Evolutionary conservation across 2,329 filamentous ascomycete species (phyloP), one percentile per base, ranked within the genome.

Genomic region (Emmonsiellopsis sp.): DNA sequence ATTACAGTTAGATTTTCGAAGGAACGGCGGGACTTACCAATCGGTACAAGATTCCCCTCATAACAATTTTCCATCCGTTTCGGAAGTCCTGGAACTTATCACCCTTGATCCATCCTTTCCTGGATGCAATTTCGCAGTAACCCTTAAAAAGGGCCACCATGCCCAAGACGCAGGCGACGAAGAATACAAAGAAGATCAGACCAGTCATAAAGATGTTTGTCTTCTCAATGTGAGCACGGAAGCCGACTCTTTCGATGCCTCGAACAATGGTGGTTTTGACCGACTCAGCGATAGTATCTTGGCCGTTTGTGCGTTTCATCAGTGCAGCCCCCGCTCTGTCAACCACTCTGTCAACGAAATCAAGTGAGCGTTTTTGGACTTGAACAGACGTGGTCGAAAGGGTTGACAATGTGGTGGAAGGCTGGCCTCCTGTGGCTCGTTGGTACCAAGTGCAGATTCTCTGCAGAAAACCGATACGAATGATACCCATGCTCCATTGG

Each of bases 401-500:
- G 30, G 82, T 83, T 58, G 89, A 86, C 45, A 96, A 81, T 35
- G 94, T 78, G 13, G 83, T 87, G 3, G 89, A 84, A 0, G 92
- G 87, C 0, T 81, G 89, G 58, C 92, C 92, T 51, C 92, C 92
- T 2, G 92, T 97, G 2, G 92, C 82, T 57, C 91, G 87, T 73
- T 95, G 91, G 68, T 96, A 97, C 92, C 92, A 97, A 37, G 90
- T 95, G 57, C 89, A 88, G 65, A 95, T 87, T 47, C 77, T 78
- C 74, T 97, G 89, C 73, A 96, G 81, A 69, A 95, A 96, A n/a
- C 77, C 78, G 42, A 96, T 79, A 50, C 82, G 81, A 63, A 97
- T 95, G 63, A 97, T 90, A 62, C 92, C 92, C 89, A 97, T 93
- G 65, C 86, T 94, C 92, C 92, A 97, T 67, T 94, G 87, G 74